A percentile compares a stretch with the other conserved stretches of the same genome.
These are phyloP conservation scores for Aspergillus sclerotioniger DNA, from an alignment of 495 filamentous ascomycete genomes.

Conservation along the genomic window DNA sequence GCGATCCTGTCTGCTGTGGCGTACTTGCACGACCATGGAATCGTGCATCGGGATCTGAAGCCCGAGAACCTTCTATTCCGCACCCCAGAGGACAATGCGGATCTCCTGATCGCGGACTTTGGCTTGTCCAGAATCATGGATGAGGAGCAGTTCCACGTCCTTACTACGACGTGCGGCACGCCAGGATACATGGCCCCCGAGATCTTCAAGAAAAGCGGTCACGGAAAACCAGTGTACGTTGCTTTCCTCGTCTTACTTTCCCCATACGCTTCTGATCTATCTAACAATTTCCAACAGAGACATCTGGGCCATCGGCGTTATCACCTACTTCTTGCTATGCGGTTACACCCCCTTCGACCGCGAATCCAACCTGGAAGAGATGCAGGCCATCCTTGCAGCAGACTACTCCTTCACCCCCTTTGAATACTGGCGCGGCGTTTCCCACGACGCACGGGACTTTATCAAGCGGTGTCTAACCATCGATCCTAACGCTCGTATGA, in stretches of 20 bases:
- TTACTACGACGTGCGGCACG: slow-evolving; percentile 96
- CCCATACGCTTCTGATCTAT: not conserved
- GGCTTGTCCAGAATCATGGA: slow-evolving; percentile 96
- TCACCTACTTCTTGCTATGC: slow-evolving; percentile 95
- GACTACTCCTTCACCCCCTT: slow-evolving; percentile 95
- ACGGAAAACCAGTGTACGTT: slow-evolving; percentile 74
- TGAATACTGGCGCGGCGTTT: slow-evolving; percentile 96
- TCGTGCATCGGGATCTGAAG: slow-evolving; percentile 85
- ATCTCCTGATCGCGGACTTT: slow-evolving; percentile 94
- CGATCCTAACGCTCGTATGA: slow-evolving; percentile 82
- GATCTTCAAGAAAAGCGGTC: slow-evolving; percentile 76
- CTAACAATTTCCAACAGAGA: slow-evolving; percentile 45
- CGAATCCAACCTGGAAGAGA: slow-evolving; percentile 95
- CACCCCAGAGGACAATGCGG: slow-evolving; percentile 57
- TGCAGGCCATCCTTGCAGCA: slow-evolving; percentile 96
- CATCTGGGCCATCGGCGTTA: slow-evolving; percentile 78
- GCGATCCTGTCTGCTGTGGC: slow-evolving; percentile 95
- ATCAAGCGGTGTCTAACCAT: slow-evolving; percentile 86
- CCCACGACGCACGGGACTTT: slow-evolving; percentile 82
- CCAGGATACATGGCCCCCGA: slow-evolving; percentile 94
- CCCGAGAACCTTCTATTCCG: slow-evolving; percentile 55
- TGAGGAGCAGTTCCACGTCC: slow-evolving; percentile 96
- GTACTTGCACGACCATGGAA: slow-evolving; percentile 97
- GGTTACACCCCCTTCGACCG: slow-evolving; percentile 98
- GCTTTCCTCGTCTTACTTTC: no score